Percentiles rank a stretch among this genome's conserved stretches.
phyloP scores from a whole-genome alignment of 2,329 filamentous ascomycete species.

The Pseudocercospora crystallina region DNA sequence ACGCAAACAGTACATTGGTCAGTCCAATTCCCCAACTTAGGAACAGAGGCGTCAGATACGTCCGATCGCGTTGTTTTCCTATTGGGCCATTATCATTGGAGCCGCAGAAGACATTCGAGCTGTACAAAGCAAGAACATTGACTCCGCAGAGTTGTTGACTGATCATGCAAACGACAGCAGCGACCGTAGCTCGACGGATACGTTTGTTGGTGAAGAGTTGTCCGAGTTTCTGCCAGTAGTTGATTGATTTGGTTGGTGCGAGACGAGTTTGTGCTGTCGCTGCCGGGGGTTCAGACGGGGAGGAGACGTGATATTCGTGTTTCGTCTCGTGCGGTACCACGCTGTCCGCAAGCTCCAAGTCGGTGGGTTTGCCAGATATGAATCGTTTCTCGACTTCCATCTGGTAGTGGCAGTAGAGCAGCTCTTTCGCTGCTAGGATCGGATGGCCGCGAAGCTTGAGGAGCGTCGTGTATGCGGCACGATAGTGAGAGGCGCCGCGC shows the following conservation, averaged over 20 bases:
- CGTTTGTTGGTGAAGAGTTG: conserved; percentile 31
- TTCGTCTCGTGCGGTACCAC: conserved; percentile 1
- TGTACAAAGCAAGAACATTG: conserved; percentile 30
- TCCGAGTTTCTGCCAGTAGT: conserved; percentile 26
- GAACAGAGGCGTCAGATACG: conserved; percentile 25
- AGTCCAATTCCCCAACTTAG: conserved; percentile 33
- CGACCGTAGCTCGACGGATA: conserved; percentile 27
- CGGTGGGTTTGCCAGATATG: conserved; percentile 6
- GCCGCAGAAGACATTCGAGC: conserved; percentile 25
- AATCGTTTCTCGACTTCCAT: conserved; percentile 27
- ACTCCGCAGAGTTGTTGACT: conserved; percentile 31
- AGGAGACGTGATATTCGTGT: neutral
- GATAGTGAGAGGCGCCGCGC: conserved; percentile 14
- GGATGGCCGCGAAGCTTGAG: conserved; percentile 24
- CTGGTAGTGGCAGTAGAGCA: conserved; percentile 32
- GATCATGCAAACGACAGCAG: conserved; percentile 28
- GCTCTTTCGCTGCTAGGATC: conserved; percentile 32
- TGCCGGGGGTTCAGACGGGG: neutral
- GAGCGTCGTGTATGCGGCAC: conserved; percentile 28
- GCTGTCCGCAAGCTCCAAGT: conserved; percentile 1
- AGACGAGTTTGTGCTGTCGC: neutral
- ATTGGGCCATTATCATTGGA: neutral
- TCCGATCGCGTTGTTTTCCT: conserved; percentile 6
- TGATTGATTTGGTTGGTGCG: conserved; percentile 7
- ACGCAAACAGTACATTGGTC: conserved; percentile 24